Evolutionary conservation across 1,139 yeast genomes (phyloP).

Genomic region (Candida mesenterica): DNA sequence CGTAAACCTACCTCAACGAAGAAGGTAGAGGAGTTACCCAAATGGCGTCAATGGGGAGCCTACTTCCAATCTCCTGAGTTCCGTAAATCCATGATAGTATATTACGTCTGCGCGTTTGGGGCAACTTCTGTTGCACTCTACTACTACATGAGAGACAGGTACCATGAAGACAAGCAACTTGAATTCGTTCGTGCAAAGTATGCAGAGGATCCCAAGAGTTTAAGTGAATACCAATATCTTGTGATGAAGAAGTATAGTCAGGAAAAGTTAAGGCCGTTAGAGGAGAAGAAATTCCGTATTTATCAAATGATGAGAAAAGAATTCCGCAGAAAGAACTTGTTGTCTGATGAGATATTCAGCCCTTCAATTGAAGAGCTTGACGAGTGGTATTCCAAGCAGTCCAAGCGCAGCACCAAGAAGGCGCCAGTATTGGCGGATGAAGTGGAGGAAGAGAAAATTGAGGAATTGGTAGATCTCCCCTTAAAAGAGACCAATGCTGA

Average conservation of each 20-base stretch:
- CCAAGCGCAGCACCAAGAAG: constrained; percentile 23
- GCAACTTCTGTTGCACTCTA: constrained; percentile 59
- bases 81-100: constrained; percentile 41
- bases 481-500: constrained; percentile 24
- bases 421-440: constrained; percentile 29
- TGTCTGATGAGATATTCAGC: constrained; percentile 46
- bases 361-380: constrained; percentile 53
- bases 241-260: constrained; percentile 54
- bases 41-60: constrained; percentile 40
- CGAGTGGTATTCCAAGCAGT: constrained; percentile 43
- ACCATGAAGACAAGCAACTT: constrained; percentile 63
- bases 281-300: constrained; percentile 50
- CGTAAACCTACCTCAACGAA: not conserved
- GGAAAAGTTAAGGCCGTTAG: constrained; percentile 55
- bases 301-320: constrained; percentile 55
- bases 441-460: constrained; percentile 13
- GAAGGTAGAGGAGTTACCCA: constrained; percentile 18
- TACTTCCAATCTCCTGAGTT: constrained; percentile 39
- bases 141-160: constrained; percentile 65
- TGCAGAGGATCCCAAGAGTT: constrained; percentile 33
- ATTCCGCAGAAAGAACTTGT: constrained; percentile 45
- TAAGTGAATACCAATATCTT: constrained; percentile 62
- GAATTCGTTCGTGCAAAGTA: constrained; percentile 44
- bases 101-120: constrained; percentile 57
- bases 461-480: constrained; percentile 3